These are phyloP conservation scores for Leishmania turanica DNA, from an alignment of 208 protist genomes.

Conservation along the genomic window DNA sequence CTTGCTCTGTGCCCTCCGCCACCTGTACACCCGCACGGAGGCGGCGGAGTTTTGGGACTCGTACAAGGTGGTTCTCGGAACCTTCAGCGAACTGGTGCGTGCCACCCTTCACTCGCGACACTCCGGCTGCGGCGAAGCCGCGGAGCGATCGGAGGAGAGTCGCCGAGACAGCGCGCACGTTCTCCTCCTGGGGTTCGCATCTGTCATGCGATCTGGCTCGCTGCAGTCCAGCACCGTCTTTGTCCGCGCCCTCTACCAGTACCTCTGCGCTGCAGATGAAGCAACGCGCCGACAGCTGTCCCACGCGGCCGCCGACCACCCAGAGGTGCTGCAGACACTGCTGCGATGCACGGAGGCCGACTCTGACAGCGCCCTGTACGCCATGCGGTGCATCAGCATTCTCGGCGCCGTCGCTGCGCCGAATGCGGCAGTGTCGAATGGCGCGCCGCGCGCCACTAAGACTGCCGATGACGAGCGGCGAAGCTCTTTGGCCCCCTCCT, in stretches of 20 bases:
- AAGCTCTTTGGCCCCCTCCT: not conserved
- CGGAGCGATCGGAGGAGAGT: not conserved
- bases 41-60: conserved; percentile 61
- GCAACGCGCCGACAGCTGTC: conserved; percentile 50
- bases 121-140: not conserved
- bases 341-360: conserved; percentile 52
- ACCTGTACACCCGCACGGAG: conserved; percentile 44
- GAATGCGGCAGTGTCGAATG: not conserved
- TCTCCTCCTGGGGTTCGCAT: conserved; percentile 53
- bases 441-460: not conserved
- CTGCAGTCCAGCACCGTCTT: conserved; percentile 80
- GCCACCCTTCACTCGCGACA: conserved; percentile 10
- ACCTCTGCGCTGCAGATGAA: conserved; percentile 45
- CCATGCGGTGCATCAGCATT: conserved; percentile 74
- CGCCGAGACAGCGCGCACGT: not conserved
- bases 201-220: conserved; percentile 71
- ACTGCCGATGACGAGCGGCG: not conserved
- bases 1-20: conserved; percentile 38
- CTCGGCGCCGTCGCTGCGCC: conserved; percentile 63
- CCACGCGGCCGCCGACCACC: conserved; percentile 38
- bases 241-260: conserved; percentile 71
- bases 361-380: conserved; percentile 52
- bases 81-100: conserved; percentile 48
- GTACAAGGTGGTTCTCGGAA: conserved; percentile 65
- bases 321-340: conserved; percentile 64